Conservation (phyloP, 2,329 filamentous ascomycete species). For the Fusarium verticillioides region DNA sequence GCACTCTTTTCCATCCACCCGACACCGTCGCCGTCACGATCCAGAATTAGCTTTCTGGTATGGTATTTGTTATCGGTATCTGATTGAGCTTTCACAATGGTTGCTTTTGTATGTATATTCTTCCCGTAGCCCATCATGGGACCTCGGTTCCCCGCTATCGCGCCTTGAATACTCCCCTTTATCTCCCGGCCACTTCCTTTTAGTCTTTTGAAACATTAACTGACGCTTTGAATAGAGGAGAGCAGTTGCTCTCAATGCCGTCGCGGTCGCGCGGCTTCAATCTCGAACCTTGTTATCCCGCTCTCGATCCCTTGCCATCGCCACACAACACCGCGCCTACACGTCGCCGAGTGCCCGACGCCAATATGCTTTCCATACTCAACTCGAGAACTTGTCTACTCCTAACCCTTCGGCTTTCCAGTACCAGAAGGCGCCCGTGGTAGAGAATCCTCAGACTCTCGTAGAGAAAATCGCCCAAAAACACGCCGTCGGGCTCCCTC, state of each 20-base stretch:
- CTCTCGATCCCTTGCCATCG: constrained; percentile 22
- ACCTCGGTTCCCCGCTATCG: not conserved
- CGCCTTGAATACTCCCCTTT: not conserved
- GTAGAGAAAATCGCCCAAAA: constrained; percentile 93
- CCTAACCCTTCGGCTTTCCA: constrained; percentile 64
- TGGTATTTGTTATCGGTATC: not conserved
- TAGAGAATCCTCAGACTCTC: constrained; percentile 73
- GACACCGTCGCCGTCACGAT: not conserved
- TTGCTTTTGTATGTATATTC: constrained; percentile 18
- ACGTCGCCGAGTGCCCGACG: constrained; percentile 9
- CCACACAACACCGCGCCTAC: constrained; percentile 26
- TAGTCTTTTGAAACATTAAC: not conserved
- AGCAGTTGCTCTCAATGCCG: constrained; percentile 30
- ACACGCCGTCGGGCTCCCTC: constrained; percentile 78
- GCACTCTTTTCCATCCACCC: not conserved
- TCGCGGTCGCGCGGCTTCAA: constrained; percentile 12
- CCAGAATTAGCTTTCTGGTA: not conserved
- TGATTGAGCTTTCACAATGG: constrained; percentile 5
- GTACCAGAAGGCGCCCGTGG: constrained; percentile 53
- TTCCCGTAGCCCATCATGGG: not conserved
- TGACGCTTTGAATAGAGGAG: constrained; percentile 16
- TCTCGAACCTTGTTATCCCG: constrained; percentile 8
- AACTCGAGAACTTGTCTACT: constrained; percentile 64
- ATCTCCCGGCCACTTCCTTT: too few relatives aligned
- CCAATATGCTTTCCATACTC: constrained; percentile 64